Base-by-base conservation (phyloP, 495 filamentous ascomycete species). In the Articulospora tetracladia region DNA sequence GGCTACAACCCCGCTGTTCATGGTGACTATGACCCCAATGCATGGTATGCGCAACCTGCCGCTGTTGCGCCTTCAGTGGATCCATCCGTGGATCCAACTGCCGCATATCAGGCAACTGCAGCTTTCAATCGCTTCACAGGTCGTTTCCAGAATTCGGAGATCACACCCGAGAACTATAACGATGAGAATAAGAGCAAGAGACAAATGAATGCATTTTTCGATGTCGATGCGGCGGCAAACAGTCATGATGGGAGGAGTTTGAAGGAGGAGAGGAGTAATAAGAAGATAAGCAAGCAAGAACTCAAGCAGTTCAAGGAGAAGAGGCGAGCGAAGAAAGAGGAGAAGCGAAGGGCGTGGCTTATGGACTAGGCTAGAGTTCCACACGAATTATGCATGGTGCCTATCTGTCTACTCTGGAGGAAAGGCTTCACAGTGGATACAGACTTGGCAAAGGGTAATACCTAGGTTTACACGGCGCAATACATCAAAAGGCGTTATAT, bases 1-100 rank as follows among this genome's bases (percentile, higher is more conserved):
- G 91, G 92, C 59, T 98, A 98, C 76, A 94, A 97, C 67, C 94
- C 94, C 1, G 89, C 91, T 24, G 93, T 98, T 50, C 94, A 98
- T 70, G 94, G 94, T 60, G 86, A 89, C 73, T 98, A 97, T 76
- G 93, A 98, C 67, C 92, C 92, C 19, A 93, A 83, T 32, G 94
- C 94, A 4, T 86, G 90, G 70, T 98, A 98, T 71, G 94, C 94
- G 15, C 83, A 89, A 68, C 69, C 72, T 8, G 57, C 65, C 19
- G 69, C 72, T 6, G 57, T 64, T 22, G 57, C 51, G 20, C 51
- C 55, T 27, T 59, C 57, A 24, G 48, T 71, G 6, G 68, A 70
- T 2, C 66, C 72, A 17, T 60, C 61, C 1, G 23, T 68, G 39
- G 58, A 66, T 30, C 48, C 59, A 13, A 57, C 70, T 2, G 65